Conservation (phyloP, 2,329 filamentous ascomycete species). For the Byssochlamys sp. region DNA sequence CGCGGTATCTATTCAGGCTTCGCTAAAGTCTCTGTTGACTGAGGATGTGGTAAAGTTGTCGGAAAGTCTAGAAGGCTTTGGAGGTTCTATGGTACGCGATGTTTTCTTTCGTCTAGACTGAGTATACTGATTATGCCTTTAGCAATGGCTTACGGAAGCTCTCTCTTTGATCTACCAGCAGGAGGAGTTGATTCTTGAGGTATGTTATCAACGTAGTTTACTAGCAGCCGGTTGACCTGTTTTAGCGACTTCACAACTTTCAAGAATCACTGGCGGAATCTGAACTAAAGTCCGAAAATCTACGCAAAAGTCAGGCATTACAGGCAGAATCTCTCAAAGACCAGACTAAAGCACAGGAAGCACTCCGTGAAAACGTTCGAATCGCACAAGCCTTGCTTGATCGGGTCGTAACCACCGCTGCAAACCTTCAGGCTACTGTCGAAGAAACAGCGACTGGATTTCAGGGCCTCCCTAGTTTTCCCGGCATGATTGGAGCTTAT, state of each 20-base stretch:
- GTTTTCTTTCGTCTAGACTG: slow-evolving; percentile 5
- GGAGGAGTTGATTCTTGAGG: slow-evolving; percentile 25
- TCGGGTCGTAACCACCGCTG: slow-evolving; percentile 16
- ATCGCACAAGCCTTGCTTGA: slow-evolving; percentile 25
- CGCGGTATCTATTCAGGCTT: slow-evolving; percentile 20
- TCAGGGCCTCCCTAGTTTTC: slow-evolving; percentile 10
- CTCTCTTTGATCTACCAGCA: slow-evolving; percentile 22
- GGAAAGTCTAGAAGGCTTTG: slow-evolving; percentile 20
- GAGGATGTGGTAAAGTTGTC: slow-evolving; percentile 20
- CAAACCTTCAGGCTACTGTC: slow-evolving; percentile 23
- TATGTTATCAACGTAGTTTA: slow-evolving; percentile 4
- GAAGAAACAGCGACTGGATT: slow-evolving; percentile 19
- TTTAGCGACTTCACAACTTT: slow-evolving; percentile 27
- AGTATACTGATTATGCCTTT: background rate
- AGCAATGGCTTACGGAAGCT: slow-evolving; percentile 24
- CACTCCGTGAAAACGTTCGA: slow-evolving; percentile 16
- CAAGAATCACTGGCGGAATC: slow-evolving; percentile 24
- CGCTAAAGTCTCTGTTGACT: slow-evolving; percentile 22
- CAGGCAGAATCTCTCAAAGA: slow-evolving; percentile 22
- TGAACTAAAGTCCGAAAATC: slow-evolving; percentile 19
- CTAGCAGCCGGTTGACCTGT: background rate
- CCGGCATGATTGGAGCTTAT: slow-evolving; percentile 8
- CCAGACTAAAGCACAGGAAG: slow-evolving; percentile 19
- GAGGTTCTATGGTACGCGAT: slow-evolving; percentile 25
- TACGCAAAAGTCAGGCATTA: slow-evolving; percentile 25